These are phyloP conservation scores for Pontederia paniculata DNA, from an alignment of 176 grass and related monocot genomes.

Conservation along the genomic window DNA sequence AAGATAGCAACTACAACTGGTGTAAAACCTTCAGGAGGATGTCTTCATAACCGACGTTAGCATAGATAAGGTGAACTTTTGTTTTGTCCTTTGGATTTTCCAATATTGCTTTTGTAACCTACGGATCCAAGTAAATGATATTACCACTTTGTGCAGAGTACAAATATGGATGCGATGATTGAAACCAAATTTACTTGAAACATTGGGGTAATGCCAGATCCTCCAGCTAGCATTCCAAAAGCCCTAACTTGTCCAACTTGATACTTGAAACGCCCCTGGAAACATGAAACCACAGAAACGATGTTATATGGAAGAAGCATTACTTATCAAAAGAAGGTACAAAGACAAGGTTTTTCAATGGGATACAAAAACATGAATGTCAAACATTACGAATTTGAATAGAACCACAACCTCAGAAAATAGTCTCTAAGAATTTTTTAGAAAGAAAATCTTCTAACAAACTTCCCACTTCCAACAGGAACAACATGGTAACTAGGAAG, in stretches of 20 bases:
- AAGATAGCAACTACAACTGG: not conserved
- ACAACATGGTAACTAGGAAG: too few relatives aligned
- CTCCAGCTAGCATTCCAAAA: constrained; percentile 95
- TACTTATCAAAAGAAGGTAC: too few relatives aligned
- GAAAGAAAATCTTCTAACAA: too few relatives aligned
- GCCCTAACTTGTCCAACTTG: constrained; percentile 84
- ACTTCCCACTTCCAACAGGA: too few relatives aligned
- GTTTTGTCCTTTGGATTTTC: constrained; percentile 76
- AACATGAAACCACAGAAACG: constrained; percentile 7
- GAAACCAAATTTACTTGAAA: constrained; percentile 61
- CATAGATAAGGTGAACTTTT: constrained; percentile 83
- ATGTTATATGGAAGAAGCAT: too few relatives aligned
- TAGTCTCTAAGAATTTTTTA: too few relatives aligned
- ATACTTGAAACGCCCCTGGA: constrained; percentile 89
- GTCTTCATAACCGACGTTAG: constrained; percentile 83
- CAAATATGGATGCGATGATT: not conserved
- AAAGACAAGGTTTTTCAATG: too few relatives aligned
- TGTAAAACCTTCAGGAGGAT: constrained; percentile 85
- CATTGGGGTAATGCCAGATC: constrained; percentile 96
- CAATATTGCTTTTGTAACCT: constrained; percentile 90
- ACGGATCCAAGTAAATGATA: constrained; percentile 17
- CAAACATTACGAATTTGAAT: too few relatives aligned
- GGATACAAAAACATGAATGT: too few relatives aligned
- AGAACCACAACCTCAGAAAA: too few relatives aligned
- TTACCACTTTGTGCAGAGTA: not conserved